Conservation (phyloP, 225 moss, liverwort and hornwort genomes). For the Pseudisothecium myosuroides region DNA sequence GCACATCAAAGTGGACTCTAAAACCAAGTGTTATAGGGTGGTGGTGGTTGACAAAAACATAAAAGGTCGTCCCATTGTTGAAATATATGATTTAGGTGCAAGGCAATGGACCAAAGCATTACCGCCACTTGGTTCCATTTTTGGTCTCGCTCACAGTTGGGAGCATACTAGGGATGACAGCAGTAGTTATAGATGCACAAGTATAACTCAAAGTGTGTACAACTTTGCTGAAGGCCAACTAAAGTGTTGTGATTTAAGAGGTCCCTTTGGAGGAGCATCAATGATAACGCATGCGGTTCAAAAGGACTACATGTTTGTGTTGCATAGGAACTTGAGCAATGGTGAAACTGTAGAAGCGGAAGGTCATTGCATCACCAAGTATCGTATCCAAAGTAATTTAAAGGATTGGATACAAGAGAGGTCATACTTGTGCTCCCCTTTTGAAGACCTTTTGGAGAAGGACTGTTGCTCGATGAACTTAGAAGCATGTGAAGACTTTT, state of each 20-base stretch:
- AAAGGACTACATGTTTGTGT: neutral
- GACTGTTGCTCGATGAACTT: fast-evolving
- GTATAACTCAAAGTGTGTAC: neutral
- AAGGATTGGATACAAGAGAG: neutral
- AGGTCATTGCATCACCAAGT: neutral
- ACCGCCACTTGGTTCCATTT: neutral
- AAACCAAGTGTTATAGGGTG: neutral
- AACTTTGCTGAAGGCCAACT: neutral
- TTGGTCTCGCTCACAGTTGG: neutral
- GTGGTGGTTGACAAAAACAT: neutral
- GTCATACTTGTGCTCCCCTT: neutral
- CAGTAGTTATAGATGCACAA: fast-evolving
- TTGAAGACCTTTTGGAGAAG: neutral
- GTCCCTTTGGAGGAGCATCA: neutral
- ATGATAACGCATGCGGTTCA: fast-evolving
- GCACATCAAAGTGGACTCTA: neutral
- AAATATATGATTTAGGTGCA: neutral
- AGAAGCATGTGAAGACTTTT: neutral
- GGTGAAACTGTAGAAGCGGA: neutral
- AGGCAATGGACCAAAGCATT: neutral
- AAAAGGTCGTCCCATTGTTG: neutral
- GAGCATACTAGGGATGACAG: fast-evolving
- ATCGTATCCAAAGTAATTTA: neutral
- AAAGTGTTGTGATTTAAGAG: fast-evolving
- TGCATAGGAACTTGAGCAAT: neutral